Evolutionary conservation across 1,284 basidiomycete genomes (phyloP), one percentile per base, ranked within the genome.

Genomic region (Rhodotorula sp.): DNA sequence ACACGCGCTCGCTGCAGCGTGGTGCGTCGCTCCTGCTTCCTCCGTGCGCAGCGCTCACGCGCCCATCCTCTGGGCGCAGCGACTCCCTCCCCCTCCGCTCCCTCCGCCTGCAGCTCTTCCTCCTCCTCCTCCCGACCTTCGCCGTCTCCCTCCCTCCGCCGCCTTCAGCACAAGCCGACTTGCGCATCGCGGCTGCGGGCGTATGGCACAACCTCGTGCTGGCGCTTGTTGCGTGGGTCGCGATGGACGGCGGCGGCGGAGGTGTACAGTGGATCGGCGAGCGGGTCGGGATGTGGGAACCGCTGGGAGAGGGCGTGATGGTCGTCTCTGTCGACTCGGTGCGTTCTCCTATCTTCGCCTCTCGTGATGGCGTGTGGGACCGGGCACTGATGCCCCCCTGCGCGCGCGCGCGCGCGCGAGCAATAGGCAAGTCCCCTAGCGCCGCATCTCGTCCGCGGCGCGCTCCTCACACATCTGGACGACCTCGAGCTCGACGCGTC

Each of bases 401-500:
- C 48, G 4, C 27, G 27, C 36, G 51, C 36, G 13, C 58, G 13
- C 50, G 29, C 32, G 9, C 51, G 13, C 44, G 15, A 10, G 39
- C 39, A 17, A 19, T 51, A 70, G 71, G 13, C 29, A 10, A 68
- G 68, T 1, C 50, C 71, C 3, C 60, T 70, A 19, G 22, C 37
- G 15, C 44, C 25, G 10, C 60, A 70, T 22, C 62, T 73, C 27
- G 29, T 32, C 4, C 62, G 32, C 12, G 64, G 67, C 13, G 39
- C 60, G 0, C 53, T 65, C 36, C 55, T 76, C 57, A 75, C 74
- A 0, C 70, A 73, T 51, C 57, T 75, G 12, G 69, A 77, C 66
- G 74, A 75, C 39, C 36, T 70, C 51, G 74, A 77, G 36, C 66
- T 77, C 34, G 71, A 77, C 64, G 63, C 71, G 27, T 61, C 69